Base-by-base conservation (phyloP, 176 grass and related monocot species). In the Puya raimondii region DNA sequence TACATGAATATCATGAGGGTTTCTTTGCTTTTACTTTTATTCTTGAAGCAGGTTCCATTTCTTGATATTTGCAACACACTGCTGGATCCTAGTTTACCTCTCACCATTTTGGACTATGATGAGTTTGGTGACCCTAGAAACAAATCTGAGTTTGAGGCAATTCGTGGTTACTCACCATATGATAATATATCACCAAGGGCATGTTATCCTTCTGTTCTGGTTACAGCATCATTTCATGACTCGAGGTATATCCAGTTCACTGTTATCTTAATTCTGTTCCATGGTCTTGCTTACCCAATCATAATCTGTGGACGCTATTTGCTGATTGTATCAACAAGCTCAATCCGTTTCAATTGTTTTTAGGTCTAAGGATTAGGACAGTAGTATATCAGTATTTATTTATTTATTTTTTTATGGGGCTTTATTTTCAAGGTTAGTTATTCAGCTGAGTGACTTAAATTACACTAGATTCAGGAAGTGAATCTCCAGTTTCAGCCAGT, bases 71-170 rank as follows among this genome's bases (percentile, higher is more conserved):
- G 86, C 77, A 93, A 88, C 76, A 88, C 87, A 52, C 85, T 93
- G 87, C 71, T 93, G 80, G 80, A 99, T 85, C 82, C 84, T 54
- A 90, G 84, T 80, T 93, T 99, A 76, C 89, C 94, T 78, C 89
- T 99, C 53, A 99, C 94, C 48, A 59, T 99, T 58, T 88, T 99
- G 78, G 94, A 93, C 71, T 97, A 97, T 16, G 86, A 90, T 73
- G 89, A 97, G 66, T 97, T 90, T 75, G 94, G 94, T 22, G 82
- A 97, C 72, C 86, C 84, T 81, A 85, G 82, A 80, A 70, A 85
- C 59, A 69, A 70, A 54, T 50, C 56, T 71, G 89, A 97, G 57
- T 97, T 92, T 78, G 87, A 93, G 67, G 66, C 80, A 23, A 90
- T 97, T 64, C 63, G 12, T 65, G 85, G 75, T 75, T 85, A 85